Percentiles rank a stretch among this genome's conserved stretches.
phyloP scores from a whole-genome alignment of 345 rosid species.

The Boechera divaricarpa region DNA sequence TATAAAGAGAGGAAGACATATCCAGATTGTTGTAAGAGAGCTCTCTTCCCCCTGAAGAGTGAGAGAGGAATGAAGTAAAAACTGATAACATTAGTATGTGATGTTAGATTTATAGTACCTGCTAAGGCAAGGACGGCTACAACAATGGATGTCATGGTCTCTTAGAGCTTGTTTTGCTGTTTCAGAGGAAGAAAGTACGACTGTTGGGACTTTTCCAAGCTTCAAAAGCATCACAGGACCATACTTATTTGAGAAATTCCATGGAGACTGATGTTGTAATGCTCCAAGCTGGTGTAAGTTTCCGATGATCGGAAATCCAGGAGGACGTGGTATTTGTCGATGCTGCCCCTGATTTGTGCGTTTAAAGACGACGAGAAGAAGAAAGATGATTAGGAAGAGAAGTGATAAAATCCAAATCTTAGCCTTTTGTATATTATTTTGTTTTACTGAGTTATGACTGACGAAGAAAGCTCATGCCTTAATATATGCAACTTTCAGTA shows the following conservation, averaged over 20 bases:
- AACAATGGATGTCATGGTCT: slow-evolving; percentile 23
- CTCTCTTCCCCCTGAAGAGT: slow-evolving; percentile 34
- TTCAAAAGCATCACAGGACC: slow-evolving; percentile 43
- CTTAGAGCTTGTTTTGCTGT: slow-evolving; percentile 24
- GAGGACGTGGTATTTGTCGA: slow-evolving; percentile 4
- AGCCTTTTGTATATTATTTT: not conserved
- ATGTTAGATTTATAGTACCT: not conserved
- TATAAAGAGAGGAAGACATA: slow-evolving; percentile 48
- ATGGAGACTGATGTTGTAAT: slow-evolving; percentile 42
- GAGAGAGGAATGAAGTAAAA: not conserved
- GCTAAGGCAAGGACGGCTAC: slow-evolving; percentile 10
- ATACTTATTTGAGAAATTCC: slow-evolving; percentile 35
- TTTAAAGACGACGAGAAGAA: slow-evolving; percentile 25
- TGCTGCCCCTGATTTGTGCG: not conserved
- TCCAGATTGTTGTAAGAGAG: slow-evolving; percentile 51
- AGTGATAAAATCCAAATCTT: slow-evolving; percentile 13
- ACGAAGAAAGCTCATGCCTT: not conserved
- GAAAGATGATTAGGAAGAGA: not conserved
- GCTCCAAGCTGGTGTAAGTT: slow-evolving; percentile 42
- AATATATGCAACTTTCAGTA: not conserved
- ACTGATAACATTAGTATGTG: not conserved
- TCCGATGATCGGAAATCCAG: slow-evolving; percentile 42
- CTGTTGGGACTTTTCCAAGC: slow-evolving; percentile 36
- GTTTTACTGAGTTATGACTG: not conserved
- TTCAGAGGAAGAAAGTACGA: slow-evolving; percentile 35